Evolutionary conservation across 768 basidiomycete genomes (phyloP).

Genomic region (Lanmaoa pseudosensibilis): DNA sequence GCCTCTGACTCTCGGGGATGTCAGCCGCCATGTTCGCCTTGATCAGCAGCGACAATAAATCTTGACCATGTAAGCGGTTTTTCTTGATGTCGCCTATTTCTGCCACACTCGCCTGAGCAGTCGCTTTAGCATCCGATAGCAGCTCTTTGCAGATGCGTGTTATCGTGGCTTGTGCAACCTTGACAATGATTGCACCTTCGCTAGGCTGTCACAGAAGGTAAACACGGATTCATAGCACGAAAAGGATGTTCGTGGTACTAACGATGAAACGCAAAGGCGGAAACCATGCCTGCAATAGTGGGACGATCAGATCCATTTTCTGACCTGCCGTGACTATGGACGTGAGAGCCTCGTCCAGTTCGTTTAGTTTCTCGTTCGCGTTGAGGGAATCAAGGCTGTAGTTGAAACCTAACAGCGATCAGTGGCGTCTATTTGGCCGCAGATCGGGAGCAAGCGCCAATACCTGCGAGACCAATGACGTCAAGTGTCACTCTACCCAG

Average conservation of each 20-base stretch:
- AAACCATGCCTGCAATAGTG: conserved; percentile 36
- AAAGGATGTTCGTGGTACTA: conserved; percentile 8
- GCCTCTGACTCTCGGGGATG: too few relatives aligned
- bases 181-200: conserved; percentile 82
- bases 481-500: conserved; percentile 39
- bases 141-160: too few relatives aligned
- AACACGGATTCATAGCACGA: too few relatives aligned
- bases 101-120: too few relatives aligned
- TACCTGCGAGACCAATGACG: conserved; percentile 41
- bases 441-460: too few relatives aligned
- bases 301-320: too few relatives aligned
- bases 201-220: conserved; percentile 21
- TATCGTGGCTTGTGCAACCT: conserved; percentile 87
- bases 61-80: too few relatives aligned
- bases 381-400: conserved; percentile 37
- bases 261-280: conserved; percentile 44
- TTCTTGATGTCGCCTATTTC: too few relatives aligned
- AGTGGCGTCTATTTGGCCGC: background rate
- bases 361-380: conserved; percentile 26
- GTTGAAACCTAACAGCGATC: conserved; percentile 31
- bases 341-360: conserved; percentile 34
- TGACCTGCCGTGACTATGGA: conserved; percentile 28
- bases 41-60: too few relatives aligned
- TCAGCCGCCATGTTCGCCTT: too few relatives aligned
- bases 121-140: too few relatives aligned